These are phyloP conservation scores for Ophiostoma fasciatum DNA, from an alignment of 2,329 filamentous ascomycete genomes.

Conservation along the genomic window DNA sequence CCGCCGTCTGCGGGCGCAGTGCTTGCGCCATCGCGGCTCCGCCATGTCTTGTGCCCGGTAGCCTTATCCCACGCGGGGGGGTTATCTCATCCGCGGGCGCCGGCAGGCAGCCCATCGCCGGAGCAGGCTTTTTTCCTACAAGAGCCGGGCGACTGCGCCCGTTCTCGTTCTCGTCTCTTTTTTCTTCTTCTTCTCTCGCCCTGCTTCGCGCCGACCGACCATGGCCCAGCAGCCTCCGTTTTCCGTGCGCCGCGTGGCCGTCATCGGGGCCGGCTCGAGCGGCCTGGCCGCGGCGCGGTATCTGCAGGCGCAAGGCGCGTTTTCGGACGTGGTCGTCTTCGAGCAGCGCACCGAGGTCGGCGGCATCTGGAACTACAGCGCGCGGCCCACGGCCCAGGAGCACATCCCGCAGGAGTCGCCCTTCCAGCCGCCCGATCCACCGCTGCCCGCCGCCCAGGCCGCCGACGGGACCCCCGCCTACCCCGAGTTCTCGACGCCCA, in stretches of 20 bases:
- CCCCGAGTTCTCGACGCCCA: constrained; percentile 61
- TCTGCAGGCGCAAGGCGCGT: constrained; percentile 51
- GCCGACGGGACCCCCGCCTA: constrained; percentile 12
- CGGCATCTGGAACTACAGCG: constrained; percentile 75
- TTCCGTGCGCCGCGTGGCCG: constrained; percentile 47
- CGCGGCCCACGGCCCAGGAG: constrained; percentile 28
- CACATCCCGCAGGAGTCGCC: constrained; percentile 56
- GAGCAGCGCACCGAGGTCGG: constrained; percentile 68
- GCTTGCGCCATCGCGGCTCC: too few species aligned
- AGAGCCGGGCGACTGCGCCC: too few species aligned
- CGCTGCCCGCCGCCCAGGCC: constrained; percentile 30
- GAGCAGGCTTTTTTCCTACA: too few species aligned
- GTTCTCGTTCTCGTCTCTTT: background rate
- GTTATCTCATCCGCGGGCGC: too few species aligned
- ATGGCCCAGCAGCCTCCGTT: constrained; percentile 26
- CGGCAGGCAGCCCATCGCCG: too few species aligned
- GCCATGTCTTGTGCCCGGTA: too few species aligned
- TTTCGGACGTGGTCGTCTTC: constrained; percentile 58
- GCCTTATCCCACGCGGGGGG: too few species aligned
- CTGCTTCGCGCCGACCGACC: too few species aligned
- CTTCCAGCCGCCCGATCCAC: constrained; percentile 46
- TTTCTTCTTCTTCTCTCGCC: too few species aligned
- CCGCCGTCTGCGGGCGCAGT: too few species aligned
- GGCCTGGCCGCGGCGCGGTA: constrained; percentile 73
- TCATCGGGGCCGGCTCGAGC: constrained; percentile 71